These are phyloP conservation scores for Metschnikowia anglica DNA, from an alignment of 805 yeast species.

Conservation along the genomic window DNA sequence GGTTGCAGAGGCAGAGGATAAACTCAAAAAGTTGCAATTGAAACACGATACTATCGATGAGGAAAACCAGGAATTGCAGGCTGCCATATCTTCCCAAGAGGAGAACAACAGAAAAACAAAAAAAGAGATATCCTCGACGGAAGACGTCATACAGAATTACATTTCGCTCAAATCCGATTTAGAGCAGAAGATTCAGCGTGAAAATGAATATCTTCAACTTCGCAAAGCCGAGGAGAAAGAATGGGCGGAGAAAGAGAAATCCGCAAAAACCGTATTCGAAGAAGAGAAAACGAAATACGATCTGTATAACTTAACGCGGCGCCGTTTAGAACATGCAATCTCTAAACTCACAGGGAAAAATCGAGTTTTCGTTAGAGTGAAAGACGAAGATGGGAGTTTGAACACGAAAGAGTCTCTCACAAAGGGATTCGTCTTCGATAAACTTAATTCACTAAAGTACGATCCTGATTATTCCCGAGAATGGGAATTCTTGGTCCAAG, in stretches of 20 bases:
- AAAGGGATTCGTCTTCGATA: not conserved
- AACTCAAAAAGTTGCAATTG: not conserved
- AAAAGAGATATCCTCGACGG: conserved; percentile 2
- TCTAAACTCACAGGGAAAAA: conserved; percentile 14
- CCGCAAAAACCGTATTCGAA: conserved; percentile 22
- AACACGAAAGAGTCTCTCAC: conserved; percentile 20
- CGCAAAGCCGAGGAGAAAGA: not conserved
- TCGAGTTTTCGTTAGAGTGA: conserved; percentile 4
- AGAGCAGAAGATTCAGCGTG: conserved; percentile 4
- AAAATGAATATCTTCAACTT: not conserved
- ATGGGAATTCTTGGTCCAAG: conserved; percentile 22
- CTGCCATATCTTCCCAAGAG: not conserved
- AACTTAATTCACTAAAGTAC: not conserved
- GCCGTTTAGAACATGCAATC: conserved; percentile 51
- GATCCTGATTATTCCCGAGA: conserved; percentile 10
- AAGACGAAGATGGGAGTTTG: conserved; percentile 22
- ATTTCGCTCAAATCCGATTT: conserved; percentile 3
- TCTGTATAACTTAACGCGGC: conserved; percentile 38
- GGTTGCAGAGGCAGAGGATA: not conserved
- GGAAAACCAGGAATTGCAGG: conserved; percentile 5
- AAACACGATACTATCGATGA: not conserved
- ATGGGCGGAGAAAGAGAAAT: conserved; percentile 18
- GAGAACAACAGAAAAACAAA: not conserved
- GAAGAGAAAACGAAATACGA: conserved; percentile 23
- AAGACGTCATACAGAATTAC: conserved; percentile 19